A percentile compares a stretch with the other conserved stretches of the same genome.
Evolutionary conservation across 2,329 filamentous ascomycete species (phyloP).

Genomic region (Cordyceps tenuipes): DNA sequence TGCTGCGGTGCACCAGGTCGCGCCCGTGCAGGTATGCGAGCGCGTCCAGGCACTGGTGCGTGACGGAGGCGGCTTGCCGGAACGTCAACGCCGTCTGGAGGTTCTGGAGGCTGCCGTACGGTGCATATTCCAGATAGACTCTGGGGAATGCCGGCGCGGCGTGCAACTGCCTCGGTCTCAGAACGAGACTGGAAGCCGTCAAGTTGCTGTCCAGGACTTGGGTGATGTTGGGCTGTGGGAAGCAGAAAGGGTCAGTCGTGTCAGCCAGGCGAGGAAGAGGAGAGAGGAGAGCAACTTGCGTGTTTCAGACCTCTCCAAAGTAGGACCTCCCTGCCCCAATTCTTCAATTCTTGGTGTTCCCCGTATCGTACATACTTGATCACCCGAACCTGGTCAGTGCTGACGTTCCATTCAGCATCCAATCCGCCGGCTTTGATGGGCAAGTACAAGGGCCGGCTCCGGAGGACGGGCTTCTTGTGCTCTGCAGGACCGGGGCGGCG

Average conservation of each 20-base stretch:
- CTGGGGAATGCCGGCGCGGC: neutral
- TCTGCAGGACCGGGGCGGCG: neutral
- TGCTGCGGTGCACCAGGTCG: neutral
- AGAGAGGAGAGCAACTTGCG: neutral
- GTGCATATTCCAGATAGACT: neutral
- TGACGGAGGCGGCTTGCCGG: neutral
- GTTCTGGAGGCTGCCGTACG: neutral
- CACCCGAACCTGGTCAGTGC: neutral
- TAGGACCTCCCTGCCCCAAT: neutral
- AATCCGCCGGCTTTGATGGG: neutral
- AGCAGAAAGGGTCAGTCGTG: neutral
- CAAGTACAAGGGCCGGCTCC: neutral
- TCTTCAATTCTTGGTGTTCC: neutral
- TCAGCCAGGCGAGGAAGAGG: no score
- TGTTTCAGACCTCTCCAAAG: neutral
- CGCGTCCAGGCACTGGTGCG: neutral
- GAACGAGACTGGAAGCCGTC: neutral
- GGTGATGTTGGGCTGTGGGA: neutral
- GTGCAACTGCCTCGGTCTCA: no score
- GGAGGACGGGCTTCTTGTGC: neutral
- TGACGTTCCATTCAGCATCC: neutral
- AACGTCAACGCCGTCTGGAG: no score
- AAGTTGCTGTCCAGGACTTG: accelerated
- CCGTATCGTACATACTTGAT: neutral
- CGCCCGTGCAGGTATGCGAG: neutral